Base-by-base conservation (phyloP, 768 basidiomycete genomes). In the Naganishia friedmannii region DNA sequence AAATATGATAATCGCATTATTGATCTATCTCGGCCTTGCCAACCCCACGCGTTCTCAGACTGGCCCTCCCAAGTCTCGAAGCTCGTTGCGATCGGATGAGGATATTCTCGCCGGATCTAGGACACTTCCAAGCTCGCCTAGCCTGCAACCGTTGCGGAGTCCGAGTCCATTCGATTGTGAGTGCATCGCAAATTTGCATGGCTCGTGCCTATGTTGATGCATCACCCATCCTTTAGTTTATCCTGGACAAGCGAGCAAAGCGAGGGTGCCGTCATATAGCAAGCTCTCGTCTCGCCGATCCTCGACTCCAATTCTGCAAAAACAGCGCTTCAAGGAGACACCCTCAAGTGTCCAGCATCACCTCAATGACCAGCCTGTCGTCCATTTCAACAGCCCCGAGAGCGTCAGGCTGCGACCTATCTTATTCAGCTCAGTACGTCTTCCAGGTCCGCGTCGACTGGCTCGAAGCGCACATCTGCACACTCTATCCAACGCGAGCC, bases 1-100 rank as follows among this genome's bases (percentile, higher is more conserved):
- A 12, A 85, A 95, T 23, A 83, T 93, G 15, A 93, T 96, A 78
- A 89, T 21, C 84, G 95, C 65, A 93, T 51, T 39, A 15, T 21
- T 48, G 37, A 26, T 53, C 26, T 57, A 51, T 32, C 28, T 58
- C 3, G 39, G 46, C 23, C 53, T 53, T 5, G 56, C 46, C 7
- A 46, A 57, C 23, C 42, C 39, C 28, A 46, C 28, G 37, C 26
- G 19, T 28, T n/a, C 58, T 13, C 32, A 57, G 39, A 58, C 9
- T 55, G 46, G 42, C 34, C 12, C 23, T 17, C 15, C 34, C 12
- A 21, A 51, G n/a, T n/a, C 42, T 28, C 55, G 32, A 51, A 15
- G 17, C 15, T 46, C 32, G 1, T 26, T 60, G 5, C 17, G 8
- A 4, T 46, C 45, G n/a, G 32, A 32, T 15, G 67, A 68, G 17